Percentiles rank a stretch among this genome's conserved stretches.
Conservation (phyloP, 148 eudicot species). For the Persicaria maculosa region DNA sequence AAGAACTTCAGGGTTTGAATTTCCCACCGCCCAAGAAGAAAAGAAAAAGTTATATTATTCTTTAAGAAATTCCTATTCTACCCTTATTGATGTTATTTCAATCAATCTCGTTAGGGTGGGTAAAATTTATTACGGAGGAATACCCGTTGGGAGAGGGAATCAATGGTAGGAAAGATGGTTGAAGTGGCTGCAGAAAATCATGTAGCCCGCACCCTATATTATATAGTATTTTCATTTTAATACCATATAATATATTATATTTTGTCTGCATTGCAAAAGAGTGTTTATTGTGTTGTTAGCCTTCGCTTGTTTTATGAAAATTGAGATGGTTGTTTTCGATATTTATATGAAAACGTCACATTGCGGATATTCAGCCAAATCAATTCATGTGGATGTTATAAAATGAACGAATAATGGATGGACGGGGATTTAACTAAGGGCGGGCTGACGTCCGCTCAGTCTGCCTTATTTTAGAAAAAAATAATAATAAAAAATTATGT, state of each 20-base stretch:
- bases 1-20: constrained; percentile 69
- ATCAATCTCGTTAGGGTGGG: neutral
- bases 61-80: neutral
- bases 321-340: too few species aligned
- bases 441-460: too few species aligned
- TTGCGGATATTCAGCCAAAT: too few species aligned
- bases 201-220: constrained; percentile 6
- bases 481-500: too few species aligned
- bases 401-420: too few species aligned
- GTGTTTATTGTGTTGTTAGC: neutral
- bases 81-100: neutral
- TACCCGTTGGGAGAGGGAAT: neutral
- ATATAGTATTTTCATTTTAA: too few species aligned
- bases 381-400: too few species aligned
- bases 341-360: too few species aligned
- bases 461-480: too few species aligned
- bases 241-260: neutral
- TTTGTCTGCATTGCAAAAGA: neutral
- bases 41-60: neutral
- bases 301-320: too few species aligned
- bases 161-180: neutral
- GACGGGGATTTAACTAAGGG: too few species aligned
- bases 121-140: neutral
- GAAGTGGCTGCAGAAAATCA: neutral
- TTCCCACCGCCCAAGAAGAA: neutral